Evolutionary conservation across 495 filamentous ascomycete species (phyloP), one percentile per base, ranked within the genome.

Genomic region (Tuber umbilicatum): DNA sequence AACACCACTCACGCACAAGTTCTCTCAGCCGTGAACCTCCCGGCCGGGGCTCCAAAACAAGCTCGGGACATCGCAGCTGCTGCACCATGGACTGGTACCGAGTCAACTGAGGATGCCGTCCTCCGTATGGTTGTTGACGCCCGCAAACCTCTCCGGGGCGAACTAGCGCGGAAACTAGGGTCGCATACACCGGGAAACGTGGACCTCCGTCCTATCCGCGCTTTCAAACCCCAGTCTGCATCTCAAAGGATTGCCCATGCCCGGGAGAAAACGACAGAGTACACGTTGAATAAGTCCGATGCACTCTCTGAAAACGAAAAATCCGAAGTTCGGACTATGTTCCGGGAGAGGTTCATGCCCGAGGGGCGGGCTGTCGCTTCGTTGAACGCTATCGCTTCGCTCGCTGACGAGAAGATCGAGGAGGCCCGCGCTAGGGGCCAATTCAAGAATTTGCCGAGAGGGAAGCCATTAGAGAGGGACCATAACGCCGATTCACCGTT

Each of bases 381-480:
- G 0, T 81, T 97, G 14, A 87, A 92, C 31, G 95, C 94, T 0
- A 84, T 99, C 19, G 87, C 91, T 37, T 91, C 91, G 4, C 85
- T 99, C 21, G 95, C 95, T 1, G 97, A 98, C 77, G 92, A 97
- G 84, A 88, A 93, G 47, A 99, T 99, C 50, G 93, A 97, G 80
- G 92, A 97, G 82, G 95, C 95, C 3, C 97, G 97, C 79, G 91
- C 92, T 14, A 86, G 94, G 38, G 95, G 95, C 0, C 92, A 97
- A 81, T 99, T 99, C 84, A 90, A 93, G 76, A 90, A 93, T 72
- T 92, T 98, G 6, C 89, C 91, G 3, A 87, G 95, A 17, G 95
- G 95, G 0, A 92, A 92, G 78, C 90, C 89, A 21, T 86, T 92
- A 1, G 88, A 94, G 83, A 85, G 90, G 31, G 94, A 97, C 81